Base-by-base conservation (phyloP, 2,329 filamentous ascomycete genomes). In the Fusarium incarnatum region DNA sequence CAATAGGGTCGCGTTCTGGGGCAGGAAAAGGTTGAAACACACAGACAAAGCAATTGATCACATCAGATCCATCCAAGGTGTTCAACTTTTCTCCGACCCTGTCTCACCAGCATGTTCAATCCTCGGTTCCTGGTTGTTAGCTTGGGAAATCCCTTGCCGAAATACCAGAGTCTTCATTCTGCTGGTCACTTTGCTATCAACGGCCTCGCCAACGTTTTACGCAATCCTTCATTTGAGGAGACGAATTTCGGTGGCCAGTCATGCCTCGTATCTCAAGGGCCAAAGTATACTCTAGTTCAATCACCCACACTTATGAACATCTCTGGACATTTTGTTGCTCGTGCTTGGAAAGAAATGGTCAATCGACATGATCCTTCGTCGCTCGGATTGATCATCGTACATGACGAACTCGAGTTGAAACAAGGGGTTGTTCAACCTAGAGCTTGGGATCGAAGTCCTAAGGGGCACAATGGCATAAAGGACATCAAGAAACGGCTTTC, bases 281-380 rank as follows among this genome's bases (percentile, higher is more conserved):
- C 78, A 5, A 87, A 85, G 40, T 89, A 88, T 77, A 91, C 88
- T 4, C 84, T 97, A 18, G 89, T 93, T 80, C 91, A 96, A 78
- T 94, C 90, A 32, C 89, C 91, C 0, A 88, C 88, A 0, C 81
- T 91, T 34, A 98, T 99, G 96, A 99, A 98, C 78, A 82, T 91
- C 7, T 93, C 90, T 3, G 96, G 96, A 0, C 84, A 86, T 0
- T 92, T 90, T 64, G 87, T 97, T 0, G 83, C 87, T 6, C 83
- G 84, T 5, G 89, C 91, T 3, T 94, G 91, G 84, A 85, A 84
- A 42, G 82, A 87, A n/a, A 84, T 86, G 60, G 71, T 89, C 64
- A 81, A 68, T 70, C 70, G 76, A 23, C 73, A 82, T 71, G 75
- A 77, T 25, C 70, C 73, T 7, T 67, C 76, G 67, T 71, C 73